These are phyloP conservation scores for Lachancea sp. DNA, from an alignment of 805 yeast genomes.

Conservation along the genomic window DNA sequence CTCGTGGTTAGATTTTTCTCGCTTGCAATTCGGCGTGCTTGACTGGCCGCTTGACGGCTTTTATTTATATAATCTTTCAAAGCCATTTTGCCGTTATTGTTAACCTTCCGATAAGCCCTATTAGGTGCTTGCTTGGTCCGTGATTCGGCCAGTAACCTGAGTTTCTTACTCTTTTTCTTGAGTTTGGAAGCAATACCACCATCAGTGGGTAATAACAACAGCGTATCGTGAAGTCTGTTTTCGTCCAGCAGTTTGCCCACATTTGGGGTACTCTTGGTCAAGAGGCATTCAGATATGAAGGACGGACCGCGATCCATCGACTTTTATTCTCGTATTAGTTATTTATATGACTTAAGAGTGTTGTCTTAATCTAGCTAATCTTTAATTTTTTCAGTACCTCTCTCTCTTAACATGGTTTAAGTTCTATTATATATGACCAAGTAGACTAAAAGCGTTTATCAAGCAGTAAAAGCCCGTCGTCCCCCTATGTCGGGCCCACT, in stretches of 20 bases:
- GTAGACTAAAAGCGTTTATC: too few relatives aligned
- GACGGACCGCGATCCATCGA: constrained; percentile 29
- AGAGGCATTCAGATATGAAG: constrained; percentile 27
- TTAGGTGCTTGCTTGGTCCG: constrained; percentile 18
- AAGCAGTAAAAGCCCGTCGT: too few relatives aligned
- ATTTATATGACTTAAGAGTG: not conserved
- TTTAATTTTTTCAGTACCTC: not conserved
- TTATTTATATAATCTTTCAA: constrained; percentile 25
- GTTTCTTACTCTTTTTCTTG: constrained; percentile 16
- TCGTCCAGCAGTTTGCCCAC: constrained; percentile 30
- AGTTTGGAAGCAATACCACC: constrained; percentile 24
- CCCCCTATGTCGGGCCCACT: not conserved
- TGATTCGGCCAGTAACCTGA: constrained; percentile 8
- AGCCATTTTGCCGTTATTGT: constrained; percentile 29
- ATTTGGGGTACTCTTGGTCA: constrained; percentile 25
- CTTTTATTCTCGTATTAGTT: not conserved
- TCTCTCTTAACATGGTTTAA: not conserved
- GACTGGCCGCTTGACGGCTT: constrained; percentile 19
- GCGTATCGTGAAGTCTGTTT: constrained; percentile 29
- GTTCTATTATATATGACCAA: too few relatives aligned
- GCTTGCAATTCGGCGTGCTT: constrained; percentile 27
- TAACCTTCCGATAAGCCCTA: constrained; percentile 22
- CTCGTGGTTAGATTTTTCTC: constrained; percentile 15
- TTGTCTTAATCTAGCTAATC: not conserved
- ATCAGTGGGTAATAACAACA: constrained; percentile 33